These are phyloP conservation scores for Lizonia empirigonia DNA, from an alignment of 2,329 filamentous ascomycete genomes.

Conservation along the genomic window DNA sequence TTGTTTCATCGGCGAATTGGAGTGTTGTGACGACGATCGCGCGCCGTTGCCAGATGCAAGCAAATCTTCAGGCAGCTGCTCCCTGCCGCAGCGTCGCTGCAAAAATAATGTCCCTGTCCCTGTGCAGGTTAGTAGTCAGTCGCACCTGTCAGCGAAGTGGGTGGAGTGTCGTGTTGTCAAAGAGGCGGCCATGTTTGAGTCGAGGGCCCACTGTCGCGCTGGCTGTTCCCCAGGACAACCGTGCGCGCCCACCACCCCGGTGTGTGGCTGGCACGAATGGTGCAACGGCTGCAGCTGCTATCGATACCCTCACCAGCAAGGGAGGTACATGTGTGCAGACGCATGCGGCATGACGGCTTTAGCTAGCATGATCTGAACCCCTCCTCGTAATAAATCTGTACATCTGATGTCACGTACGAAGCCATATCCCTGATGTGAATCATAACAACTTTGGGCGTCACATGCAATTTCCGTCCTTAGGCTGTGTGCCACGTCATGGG, in stretches of 20 bases:
- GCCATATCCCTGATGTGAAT: neutral
- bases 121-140: conserved; percentile 44
- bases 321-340: neutral
- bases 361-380: no score
- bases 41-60: conserved; percentile 29
- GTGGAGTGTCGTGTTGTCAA: conserved; percentile 32
- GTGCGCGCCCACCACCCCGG: conserved; percentile 15
- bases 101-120: conserved; percentile 29
- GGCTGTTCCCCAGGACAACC: conserved; percentile 11
- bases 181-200: conserved; percentile 25
- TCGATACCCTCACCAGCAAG: neutral
- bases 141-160: conserved; percentile 23
- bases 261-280: neutral
- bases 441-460: conserved; percentile 7
- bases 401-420: neutral
- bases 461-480: conserved; percentile 9
- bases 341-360: no score
- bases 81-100: conserved; percentile 14
- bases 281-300: neutral
- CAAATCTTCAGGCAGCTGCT: conserved; percentile 22
- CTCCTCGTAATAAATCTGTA: neutral
- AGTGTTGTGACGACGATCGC: conserved; percentile 32
- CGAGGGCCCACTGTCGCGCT: neutral
- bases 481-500: conserved; percentile 14
- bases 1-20: conserved; percentile 33